Base-by-base conservation (phyloP, 371 early-diverging fungal genomes). In the Mortierella polycephala region DNA sequence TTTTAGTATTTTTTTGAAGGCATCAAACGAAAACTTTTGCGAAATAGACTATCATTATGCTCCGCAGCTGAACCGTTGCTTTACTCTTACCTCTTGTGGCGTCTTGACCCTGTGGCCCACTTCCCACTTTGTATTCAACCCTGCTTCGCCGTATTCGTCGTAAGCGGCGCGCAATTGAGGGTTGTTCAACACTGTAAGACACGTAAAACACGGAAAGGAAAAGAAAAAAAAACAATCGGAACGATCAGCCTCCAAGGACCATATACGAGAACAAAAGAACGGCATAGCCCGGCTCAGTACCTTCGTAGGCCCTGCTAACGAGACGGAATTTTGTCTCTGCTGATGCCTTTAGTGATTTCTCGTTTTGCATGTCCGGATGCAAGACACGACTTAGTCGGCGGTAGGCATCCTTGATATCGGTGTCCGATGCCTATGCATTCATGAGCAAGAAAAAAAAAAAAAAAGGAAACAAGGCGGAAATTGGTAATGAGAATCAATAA, bases 71-170 rank as follows among this genome's bases (percentile, higher is more conserved):
- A 50, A 37, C 0, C 3, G 37, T 37, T 5, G 8, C 23, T 62
- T n/a, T 1, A 30, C 4, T 13, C 74, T 42, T 83, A 92, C 94
- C 86, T 97, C 95, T 67, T 95, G 92, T 40, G 92, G 86, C 16
- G 97, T 89, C 69, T 94, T 93, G 56, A 89, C 83, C 56, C 88
- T 85, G 37, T 87, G 88, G 20, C 95, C 93, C 6, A 97, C 84
- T 40, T 94, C 95, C 92, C 90, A 92, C 57, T 83, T 85, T 30
- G 88, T 87, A 37, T 83, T 85, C 13, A 96, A 70, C 13, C 95
- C 98, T 65, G 94, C 90, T 64, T 91, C 93, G 13, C 99, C 99
- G 61, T 96, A 96, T 21, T 87, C 88, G 80, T 99, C 98, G 79
- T 99, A 99, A 41, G 95, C 90, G 11, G 91, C 88, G 56, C 99